These are phyloP conservation scores for Russula ochroleuca DNA, from an alignment of 768 basidiomycete species.

Conservation along the genomic window DNA sequence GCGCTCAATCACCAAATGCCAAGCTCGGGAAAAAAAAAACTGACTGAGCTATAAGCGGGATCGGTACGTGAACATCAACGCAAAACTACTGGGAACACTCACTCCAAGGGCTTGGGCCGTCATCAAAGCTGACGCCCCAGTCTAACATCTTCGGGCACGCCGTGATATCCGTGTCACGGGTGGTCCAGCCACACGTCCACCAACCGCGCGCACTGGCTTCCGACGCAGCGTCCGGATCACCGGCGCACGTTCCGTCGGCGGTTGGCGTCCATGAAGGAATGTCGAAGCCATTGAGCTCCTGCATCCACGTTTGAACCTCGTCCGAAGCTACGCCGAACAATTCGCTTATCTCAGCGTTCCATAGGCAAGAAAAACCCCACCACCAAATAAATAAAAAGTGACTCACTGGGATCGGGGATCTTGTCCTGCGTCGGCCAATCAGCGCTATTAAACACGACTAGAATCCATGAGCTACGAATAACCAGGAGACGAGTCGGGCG, in stretches of 20 bases:
- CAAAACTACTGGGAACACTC: constrained; percentile 33
- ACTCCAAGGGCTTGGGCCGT: constrained; percentile 85
- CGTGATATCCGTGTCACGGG: constrained; percentile 55
- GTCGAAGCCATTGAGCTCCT: constrained; percentile 62
- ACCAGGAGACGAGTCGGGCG: neutral
- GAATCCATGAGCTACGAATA: neutral
- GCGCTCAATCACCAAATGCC: neutral
- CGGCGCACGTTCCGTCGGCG: constrained; percentile 61
- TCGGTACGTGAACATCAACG: neutral
- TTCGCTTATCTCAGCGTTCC: neutral
- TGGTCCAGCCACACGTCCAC: constrained; percentile 86
- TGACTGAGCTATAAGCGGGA: constrained; percentile 45
- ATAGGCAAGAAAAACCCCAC: neutral
- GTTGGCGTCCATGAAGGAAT: constrained; percentile 68
- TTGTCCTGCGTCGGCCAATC: constrained; percentile 64
- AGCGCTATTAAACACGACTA: constrained; percentile 44
- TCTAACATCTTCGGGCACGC: constrained; percentile 62
- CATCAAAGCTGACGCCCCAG: constrained; percentile 85
- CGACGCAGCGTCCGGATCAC: constrained; percentile 52
- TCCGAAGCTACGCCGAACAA: constrained; percentile 41
- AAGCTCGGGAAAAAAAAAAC: constrained; percentile 24
- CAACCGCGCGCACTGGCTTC: constrained; percentile 66
- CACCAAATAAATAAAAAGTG: neutral
- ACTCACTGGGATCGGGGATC: constrained; percentile 54
- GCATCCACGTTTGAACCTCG: constrained; percentile 71